Base-by-base conservation (phyloP, 306 rosid species). In the Lagenaria siceraria region DNA sequence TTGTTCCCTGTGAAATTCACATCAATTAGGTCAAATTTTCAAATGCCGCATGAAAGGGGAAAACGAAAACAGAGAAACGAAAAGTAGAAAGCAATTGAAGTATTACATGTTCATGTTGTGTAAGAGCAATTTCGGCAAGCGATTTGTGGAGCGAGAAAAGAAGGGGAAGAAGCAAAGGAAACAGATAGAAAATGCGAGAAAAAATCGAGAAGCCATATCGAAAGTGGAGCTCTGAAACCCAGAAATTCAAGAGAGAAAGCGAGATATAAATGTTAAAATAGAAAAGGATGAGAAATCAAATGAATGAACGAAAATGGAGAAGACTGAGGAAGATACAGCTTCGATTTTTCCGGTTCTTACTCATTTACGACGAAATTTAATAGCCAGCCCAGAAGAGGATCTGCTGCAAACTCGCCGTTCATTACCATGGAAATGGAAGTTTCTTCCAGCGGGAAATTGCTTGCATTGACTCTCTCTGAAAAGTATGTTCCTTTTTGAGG, bases 1-100 rank as follows among this genome's bases (percentile, higher is more conserved):
- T 76, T 81, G 84, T 68, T 43, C 79, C 78, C 97, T 95, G 86
- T 43, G 15, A 78, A 66, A 55, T 2, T 17, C 59, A 43, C 13
- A 78, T 13, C 56, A 55, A 71, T 38, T 11, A 60, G 38, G 42
- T 43, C 61, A 74, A 64, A 54, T 17, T 13, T 35, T 6, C 10
- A 48, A 18, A 49, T 68, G 53, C 5, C 10, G 8, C 55, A 56
- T 1, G 3, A 77, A 36, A 22, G 48, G 40, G 60, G 54, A 3
- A 69, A 7, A 42, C 4, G 42, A 13, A 76, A 12, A 60, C 49
- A 80, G 46, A 48, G 56, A 40, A 15, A 55, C 2, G 52, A 6
- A 5, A 56, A 2, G 3, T 6, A 73, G 59, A 19, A 53, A 19
- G 10, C 43, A 18, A 62, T 29, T 17, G 24, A 62, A 62, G 40